Evolutionary conservation across 768 basidiomycete genomes (phyloP).

Genomic region (Pisolithus orientalis): DNA sequence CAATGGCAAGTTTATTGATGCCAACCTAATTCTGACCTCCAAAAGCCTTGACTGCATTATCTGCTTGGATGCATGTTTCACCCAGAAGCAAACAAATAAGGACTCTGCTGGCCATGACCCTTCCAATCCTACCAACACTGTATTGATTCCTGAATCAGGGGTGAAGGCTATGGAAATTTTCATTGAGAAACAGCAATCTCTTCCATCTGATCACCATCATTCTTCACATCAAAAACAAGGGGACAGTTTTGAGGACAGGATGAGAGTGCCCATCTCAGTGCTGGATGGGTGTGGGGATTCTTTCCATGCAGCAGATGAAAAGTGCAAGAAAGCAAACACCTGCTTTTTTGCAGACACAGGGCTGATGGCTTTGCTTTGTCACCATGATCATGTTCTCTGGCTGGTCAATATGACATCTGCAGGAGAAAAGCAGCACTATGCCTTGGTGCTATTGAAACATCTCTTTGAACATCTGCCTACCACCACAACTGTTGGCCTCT

Average conservation of each 20-base stretch:
- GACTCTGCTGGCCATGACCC: too few relatives aligned
- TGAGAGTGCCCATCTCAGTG: conserved; percentile 23
- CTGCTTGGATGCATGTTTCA: too few relatives aligned
- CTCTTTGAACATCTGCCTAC: conserved; percentile 1
- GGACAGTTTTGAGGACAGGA: conserved; percentile 13
- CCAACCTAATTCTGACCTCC: too few relatives aligned
- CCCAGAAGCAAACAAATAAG: too few relatives aligned
- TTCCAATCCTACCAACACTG: background rate
- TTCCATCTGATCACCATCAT: background rate
- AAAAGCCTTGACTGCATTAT: too few relatives aligned
- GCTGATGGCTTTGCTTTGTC: conserved; percentile 11
- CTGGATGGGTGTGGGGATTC: conserved; percentile 29
- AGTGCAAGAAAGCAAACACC: conserved; percentile 12
- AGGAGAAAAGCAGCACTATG: too few relatives aligned
- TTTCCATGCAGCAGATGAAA: conserved; percentile 17
- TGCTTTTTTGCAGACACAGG: conserved; percentile 12
- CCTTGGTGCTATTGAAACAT: background rate
- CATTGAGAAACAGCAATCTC: background rate
- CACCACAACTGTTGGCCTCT: too few relatives aligned
- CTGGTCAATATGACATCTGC: too few relatives aligned
- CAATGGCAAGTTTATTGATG: too few relatives aligned
- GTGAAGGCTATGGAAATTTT: conserved; percentile 13
- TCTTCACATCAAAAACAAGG: background rate
- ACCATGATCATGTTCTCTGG: conserved; percentile 13
- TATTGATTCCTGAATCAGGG: conserved; percentile 11